Base-by-base conservation (phyloP, 2,329 filamentous ascomycete genomes). In the Exophiala sideris region DNA sequence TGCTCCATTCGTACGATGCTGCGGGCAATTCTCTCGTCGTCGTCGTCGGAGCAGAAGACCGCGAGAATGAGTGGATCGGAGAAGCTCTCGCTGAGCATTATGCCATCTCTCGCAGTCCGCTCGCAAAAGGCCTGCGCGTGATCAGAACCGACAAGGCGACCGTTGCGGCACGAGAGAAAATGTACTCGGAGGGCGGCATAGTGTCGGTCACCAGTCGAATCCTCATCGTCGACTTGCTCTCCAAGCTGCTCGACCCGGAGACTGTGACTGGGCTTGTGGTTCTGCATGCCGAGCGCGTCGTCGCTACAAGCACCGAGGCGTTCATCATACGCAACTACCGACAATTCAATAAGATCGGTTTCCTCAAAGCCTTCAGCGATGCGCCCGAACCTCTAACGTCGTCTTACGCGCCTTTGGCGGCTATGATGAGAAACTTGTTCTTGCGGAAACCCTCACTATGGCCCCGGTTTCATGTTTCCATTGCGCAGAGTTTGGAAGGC, bases 181-280 rank as follows among this genome's bases (percentile, higher is more conserved):
- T 96, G 80, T 99, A 99, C 71, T 78, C 83, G 2, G 81, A 84
- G 55, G 94, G 94, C 10, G 94, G 94, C 45, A 88, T 97, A 62
- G 91, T 96, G 74, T 96, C 91, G 73, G 88, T 99, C 67, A 99
- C 94, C 12, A 96, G 91, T 54, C 86, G 91, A 50, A 99, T 99
- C 60, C 75, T 99, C 57, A 89, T 97, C 29, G 91, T 97, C 21
- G 94, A 99, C 70, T 79, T 99, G 46, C 74, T 99, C 59, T 95
- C 91, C n/a, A 76, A 69, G 54, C 74, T 97, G 44, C 77, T 99
- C 50, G 83, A 90, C 62, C 85, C 92, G 0, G 86, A 89, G 60
- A 91, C 84, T 41, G 85, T 99, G 59, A 96, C 92, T 1, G 94
- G 94, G 2, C 70, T 97, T 44, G 75, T 99, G 16, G 81, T 95